Conservation (phyloP, 2,329 filamentous ascomycete genomes). For the Graphium sp. region DNA sequence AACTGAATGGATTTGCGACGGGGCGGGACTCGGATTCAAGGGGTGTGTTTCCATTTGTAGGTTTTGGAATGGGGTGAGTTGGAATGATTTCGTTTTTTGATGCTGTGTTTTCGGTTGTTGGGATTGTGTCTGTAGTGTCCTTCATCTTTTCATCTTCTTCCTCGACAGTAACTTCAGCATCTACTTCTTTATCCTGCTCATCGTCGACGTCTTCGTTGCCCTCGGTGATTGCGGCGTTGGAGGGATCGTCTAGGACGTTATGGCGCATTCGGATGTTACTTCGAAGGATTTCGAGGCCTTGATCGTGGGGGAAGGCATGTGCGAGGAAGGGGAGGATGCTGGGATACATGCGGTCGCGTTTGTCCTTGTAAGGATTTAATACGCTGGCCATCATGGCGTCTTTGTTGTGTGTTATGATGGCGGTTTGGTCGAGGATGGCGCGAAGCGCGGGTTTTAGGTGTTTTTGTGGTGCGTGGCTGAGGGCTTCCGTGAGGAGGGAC, state of each 20-base stretch:
- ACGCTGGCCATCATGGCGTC: conserved; percentile 68
- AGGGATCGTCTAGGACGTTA: no score
- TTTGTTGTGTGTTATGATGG: conserved; percentile 52
- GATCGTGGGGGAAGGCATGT: conserved; percentile 42
- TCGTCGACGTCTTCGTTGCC: conserved; percentile 8
- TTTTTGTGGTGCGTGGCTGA: conserved; percentile 47
- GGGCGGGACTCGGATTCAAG: no score
- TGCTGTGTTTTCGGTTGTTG: no score
- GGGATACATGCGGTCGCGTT: conserved; percentile 45
- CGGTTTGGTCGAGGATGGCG: conserved; percentile 63
- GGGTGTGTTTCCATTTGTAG: no score
- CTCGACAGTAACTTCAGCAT: conserved; percentile 7
- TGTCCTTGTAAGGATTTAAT: conserved; percentile 55
- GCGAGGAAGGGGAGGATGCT: conserved; percentile 71
- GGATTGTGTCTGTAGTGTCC: no score
- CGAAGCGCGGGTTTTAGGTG: conserved; percentile 56
- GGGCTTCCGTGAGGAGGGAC: conserved; percentile 41
- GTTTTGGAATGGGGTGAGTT: no score
- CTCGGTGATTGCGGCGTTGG: no score
- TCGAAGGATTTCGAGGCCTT: conserved; percentile 54
- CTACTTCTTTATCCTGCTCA: conserved; percentile 19
- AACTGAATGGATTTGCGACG: no score
- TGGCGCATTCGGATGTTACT: conserved; percentile 33
- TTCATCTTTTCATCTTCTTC: not conserved
- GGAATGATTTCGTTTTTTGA: no score